These are phyloP conservation scores for Zopfia rhizophila DNA, from an alignment of 2,329 filamentous ascomycete genomes.

Conservation along the genomic window DNA sequence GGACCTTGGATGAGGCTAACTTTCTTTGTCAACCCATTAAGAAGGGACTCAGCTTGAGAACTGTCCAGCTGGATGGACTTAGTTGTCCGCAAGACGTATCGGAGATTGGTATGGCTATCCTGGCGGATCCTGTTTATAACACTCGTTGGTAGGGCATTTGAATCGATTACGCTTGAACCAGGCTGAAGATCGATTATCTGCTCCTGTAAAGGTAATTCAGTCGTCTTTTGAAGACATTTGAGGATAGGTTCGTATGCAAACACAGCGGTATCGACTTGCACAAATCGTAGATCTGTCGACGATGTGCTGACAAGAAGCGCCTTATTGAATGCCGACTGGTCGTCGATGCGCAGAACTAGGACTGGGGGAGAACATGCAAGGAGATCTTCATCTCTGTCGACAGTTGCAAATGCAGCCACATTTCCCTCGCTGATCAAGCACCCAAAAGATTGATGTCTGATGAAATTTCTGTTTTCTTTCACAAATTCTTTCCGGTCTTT, in stretches of 20 bases:
- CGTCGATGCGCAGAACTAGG: constrained; percentile 64
- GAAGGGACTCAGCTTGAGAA: constrained; percentile 68
- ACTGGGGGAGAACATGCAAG: constrained; percentile 59
- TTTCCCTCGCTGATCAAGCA: constrained; percentile 64
- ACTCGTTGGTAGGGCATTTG: constrained; percentile 32
- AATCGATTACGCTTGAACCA: constrained; percentile 27
- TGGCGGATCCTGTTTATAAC: constrained; percentile 38
- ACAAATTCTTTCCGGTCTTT: constrained; percentile 60
- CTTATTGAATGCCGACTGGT: constrained; percentile 57
- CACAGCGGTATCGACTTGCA: constrained; percentile 71
- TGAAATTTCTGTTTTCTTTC: constrained; percentile 58
- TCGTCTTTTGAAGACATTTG: constrained; percentile 65
- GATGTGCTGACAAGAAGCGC: constrained; percentile 53
- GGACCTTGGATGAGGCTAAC: constrained; percentile 77
- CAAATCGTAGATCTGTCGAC: constrained; percentile 56
- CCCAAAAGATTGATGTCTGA: constrained; percentile 71
- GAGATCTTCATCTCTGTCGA: constrained; percentile 63
- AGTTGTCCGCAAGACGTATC: constrained; percentile 27
- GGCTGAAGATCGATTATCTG: constrained; percentile 57
- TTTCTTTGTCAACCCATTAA: constrained; percentile 62
- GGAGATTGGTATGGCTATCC: constrained; percentile 28
- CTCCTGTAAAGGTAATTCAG: constrained; percentile 65
- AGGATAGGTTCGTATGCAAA: constrained; percentile 78
- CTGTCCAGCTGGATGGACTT: constrained; percentile 55
- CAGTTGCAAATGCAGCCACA: constrained; percentile 69